Evolutionary conservation across 148 eudicot genomes (phyloP), one percentile per base, ranked within the genome.

Genomic region (Diospyros lotus): DNA sequence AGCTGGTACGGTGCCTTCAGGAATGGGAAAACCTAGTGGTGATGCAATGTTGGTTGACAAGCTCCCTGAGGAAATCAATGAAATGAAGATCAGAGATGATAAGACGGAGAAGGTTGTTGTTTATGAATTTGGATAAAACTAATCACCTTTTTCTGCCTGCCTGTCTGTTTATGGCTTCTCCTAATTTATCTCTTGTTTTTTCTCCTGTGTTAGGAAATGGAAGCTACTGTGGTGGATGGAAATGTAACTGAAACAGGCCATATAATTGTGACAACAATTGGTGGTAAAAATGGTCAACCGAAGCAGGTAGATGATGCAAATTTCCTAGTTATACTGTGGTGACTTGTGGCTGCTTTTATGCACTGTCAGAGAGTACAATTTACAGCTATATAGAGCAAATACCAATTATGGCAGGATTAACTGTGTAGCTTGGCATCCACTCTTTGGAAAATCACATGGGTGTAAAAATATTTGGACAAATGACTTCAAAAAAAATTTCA

Each of bases 251-350:
- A 82, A 68, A 83, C 86, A 6, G 84, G 88, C 42, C 86, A 83
- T 75, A 85, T 85, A 11, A 85, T 85, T 58, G 84, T 83, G 42
- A 85, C 88, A 9, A 82, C 88, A 59, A 83, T 85, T 76, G 88
- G 84, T 59, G 88, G 88, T 58, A 78, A 76, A 71, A 83, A 85
- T 80, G 86, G 86, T 17, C 84, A 82, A 45, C 86, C 88, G 38
- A 85, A 83, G 82, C 84, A 85, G 88, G 88, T 85, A 68, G 73
- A 18, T 12, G 17, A 17, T n/a, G 54, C 43, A 44, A 58, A 43
- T 6, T 42, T 5, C 9, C 18, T 58, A n/a, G 15, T 54, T 72
- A 5, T 17, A 42, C 9, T 17, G n/a, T 9, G 68, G 5, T 48
- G 43, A 61, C 69, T 77, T 43, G 15, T 64, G 10, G 50, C 12